phyloP scores from a whole-genome alignment of 345 rosid genomes.

The Populus tremula region DNA sequence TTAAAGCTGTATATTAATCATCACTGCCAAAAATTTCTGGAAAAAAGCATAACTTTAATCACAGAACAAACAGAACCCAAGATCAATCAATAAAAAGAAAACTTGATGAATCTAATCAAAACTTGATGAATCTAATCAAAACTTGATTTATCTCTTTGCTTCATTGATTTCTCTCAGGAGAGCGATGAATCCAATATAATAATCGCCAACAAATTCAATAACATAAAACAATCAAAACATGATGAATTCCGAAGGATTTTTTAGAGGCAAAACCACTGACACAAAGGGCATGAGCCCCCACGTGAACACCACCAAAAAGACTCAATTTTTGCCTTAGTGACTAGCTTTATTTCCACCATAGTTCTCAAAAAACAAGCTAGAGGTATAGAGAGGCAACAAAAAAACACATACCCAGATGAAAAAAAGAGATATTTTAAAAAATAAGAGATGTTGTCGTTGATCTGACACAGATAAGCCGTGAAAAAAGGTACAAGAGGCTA shows the following conservation, averaged over 20 bases:
- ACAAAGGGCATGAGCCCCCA: conserved; percentile 32
- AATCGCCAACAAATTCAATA: conserved; percentile 33
- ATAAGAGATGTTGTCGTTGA: conserved; percentile 37
- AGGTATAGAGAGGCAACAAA: conserved; percentile 47
- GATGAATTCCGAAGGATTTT: conserved; percentile 25
- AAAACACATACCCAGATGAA: neutral
- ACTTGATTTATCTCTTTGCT: conserved; percentile 32
- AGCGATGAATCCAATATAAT: conserved; percentile 62
- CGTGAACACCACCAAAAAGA: conserved; percentile 38
- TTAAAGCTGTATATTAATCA: conserved; percentile 55
- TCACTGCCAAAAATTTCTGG: conserved; percentile 35
- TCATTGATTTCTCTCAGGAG: conserved; percentile 67
- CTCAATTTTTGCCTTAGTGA: conserved; percentile 47
- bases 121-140: no score
- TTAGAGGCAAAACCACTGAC: conserved; percentile 41
- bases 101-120: neutral
- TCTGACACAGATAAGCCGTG: conserved; percentile 29
- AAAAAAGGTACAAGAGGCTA: neutral
- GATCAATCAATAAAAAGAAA: neutral
- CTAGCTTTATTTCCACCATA: conserved; percentile 40
- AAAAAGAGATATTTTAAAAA: neutral
- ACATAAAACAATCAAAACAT: no score
- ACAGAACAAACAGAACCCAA: neutral
- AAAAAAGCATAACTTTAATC: rapidly evolving
- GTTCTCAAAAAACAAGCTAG: conserved; percentile 43